phyloP scores from a whole-genome alignment of 768 basidiomycete genomes.

The Ramaria rubella region DNA sequence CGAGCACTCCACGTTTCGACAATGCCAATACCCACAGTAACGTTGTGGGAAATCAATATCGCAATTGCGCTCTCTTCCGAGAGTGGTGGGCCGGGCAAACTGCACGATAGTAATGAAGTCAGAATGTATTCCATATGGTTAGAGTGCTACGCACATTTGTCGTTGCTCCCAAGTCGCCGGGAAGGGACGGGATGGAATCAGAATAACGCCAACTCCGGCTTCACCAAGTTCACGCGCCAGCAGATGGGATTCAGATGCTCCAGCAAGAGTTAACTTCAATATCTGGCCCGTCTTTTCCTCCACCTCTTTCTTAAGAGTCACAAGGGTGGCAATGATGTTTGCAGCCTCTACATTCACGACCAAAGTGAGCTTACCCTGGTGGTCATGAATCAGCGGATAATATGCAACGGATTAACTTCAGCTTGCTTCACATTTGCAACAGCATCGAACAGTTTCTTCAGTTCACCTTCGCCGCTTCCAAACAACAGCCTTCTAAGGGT shows the following conservation, averaged over 20 bases:
- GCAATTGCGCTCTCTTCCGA: conserved; percentile 53
- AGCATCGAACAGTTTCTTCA: neutral
- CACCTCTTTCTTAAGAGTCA: conserved; percentile 62
- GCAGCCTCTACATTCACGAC: conserved; percentile 54
- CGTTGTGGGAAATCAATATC: conserved; percentile 57
- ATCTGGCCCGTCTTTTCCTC: conserved; percentile 49
- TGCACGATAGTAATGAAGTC: conserved; percentile 15
- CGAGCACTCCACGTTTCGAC: conserved; percentile 64
- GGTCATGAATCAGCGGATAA: neutral
- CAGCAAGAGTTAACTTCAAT: conserved; percentile 57
- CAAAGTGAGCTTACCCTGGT: conserved; percentile 30
- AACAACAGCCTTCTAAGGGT: conserved; percentile 27
- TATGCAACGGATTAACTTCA: neutral
- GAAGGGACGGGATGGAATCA: conserved; percentile 30
- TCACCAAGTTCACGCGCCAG: conserved; percentile 61
- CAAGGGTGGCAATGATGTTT: conserved; percentile 65
- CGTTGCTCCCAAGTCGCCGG: conserved; percentile 29
- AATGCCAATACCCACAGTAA: conserved; percentile 66
- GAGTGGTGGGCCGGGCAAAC: conserved; percentile 70
- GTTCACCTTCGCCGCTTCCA: conserved; percentile 14
- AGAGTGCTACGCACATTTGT: conserved; percentile 21
- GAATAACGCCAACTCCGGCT: conserved; percentile 33
- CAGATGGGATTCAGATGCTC: conserved; percentile 57
- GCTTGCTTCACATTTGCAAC: neutral
- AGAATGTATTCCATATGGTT: neutral